Base-by-base conservation (phyloP, 2,329 filamentous ascomycete species). In the Parascedosporium putredinis region DNA sequence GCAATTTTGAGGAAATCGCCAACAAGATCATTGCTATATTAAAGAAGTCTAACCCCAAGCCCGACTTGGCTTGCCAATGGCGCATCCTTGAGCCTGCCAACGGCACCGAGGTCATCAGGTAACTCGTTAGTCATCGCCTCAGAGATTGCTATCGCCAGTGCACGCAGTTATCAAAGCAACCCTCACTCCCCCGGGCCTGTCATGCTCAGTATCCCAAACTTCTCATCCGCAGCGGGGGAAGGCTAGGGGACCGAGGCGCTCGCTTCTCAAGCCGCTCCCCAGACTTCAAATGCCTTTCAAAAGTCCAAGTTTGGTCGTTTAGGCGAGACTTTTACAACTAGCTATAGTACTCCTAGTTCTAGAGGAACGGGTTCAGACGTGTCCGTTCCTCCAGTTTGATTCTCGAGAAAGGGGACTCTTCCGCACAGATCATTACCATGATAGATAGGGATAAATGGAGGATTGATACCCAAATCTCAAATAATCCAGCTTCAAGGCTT, bases 1-100 rank as follows among this genome's bases (percentile, higher is more conserved):
- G 83, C 57, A 87, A 95, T 69, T 97, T 96, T 63, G 84, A 89
- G 53, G 75, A 80, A 52, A 97, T 98, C 58, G 91, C 93, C 3
- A 70, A 81, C 47, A 79, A 81, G 60, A 88, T 95, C 58, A 81
- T 95, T 53, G 69, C 73, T 29, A 78, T 81, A 59, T 90, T 97
- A 69, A 76, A 79, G 58, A 67, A 77, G 59, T 78, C 67, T 54
- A 72, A 71, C 51, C 58, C 65, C 48, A 65, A 70, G 54, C 70
- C 88, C 65, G 72, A 78, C 56, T 88, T 97, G 58, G 75, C 76
- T 24, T 97, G 90, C 68, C 73, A 82, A 56, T 97, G 90, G 89
- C 85, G 86, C 66, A 67, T 97, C 36, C 73, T 98, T 40, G 86
- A 95, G 67, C 90, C 89, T 7, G 91, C 91, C 0, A 81, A 93